A percentile compares a stretch with the other conserved stretches of the same genome.
These are phyloP conservation scores for Lachnellula suecica DNA, from an alignment of 2,329 filamentous ascomycete species.

Conservation along the genomic window DNA sequence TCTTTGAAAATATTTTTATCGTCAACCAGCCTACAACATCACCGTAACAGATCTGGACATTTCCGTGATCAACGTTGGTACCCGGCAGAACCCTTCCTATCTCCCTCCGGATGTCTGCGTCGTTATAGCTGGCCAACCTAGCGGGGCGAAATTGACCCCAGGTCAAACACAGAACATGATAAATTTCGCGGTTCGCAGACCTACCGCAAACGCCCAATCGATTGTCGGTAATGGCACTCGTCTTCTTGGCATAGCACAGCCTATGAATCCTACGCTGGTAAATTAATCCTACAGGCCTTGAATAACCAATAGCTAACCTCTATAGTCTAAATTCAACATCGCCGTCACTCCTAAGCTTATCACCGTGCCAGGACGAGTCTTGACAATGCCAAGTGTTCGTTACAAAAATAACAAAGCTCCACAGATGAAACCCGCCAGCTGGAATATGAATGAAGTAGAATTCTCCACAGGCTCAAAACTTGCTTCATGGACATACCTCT, in stretches of 20 bases:
- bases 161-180: conserved; percentile 68
- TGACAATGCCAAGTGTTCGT: conserved; percentile 52
- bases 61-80: conserved; percentile 67
- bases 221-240: conserved; percentile 56
- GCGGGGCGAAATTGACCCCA: conserved; percentile 55
- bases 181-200: conserved; percentile 64
- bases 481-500: conserved; percentile 45
- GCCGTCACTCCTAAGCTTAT: conserved; percentile 59
- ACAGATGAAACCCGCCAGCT: conserved; percentile 56
- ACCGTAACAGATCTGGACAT: conserved; percentile 35
- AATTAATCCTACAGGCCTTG: neutral
- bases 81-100: conserved; percentile 52
- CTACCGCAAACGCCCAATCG: conserved; percentile 63
- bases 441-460: conserved; percentile 64
- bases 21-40: conserved; percentile 23
- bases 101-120: conserved; percentile 63
- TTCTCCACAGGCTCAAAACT: conserved; percentile 54
- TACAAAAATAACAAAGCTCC: conserved; percentile 1
- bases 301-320: conserved; percentile 2
- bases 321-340: conserved; percentile 3
- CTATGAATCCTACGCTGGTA: conserved; percentile 7
- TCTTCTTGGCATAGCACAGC: conserved; percentile 50
- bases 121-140: conserved; percentile 61
- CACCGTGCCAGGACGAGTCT: conserved; percentile 68
- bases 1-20: conserved; percentile 6